Evolutionary conservation across 2,329 filamentous ascomycete genomes (phyloP).

Genomic region (Aspergillus japonicus): DNA sequence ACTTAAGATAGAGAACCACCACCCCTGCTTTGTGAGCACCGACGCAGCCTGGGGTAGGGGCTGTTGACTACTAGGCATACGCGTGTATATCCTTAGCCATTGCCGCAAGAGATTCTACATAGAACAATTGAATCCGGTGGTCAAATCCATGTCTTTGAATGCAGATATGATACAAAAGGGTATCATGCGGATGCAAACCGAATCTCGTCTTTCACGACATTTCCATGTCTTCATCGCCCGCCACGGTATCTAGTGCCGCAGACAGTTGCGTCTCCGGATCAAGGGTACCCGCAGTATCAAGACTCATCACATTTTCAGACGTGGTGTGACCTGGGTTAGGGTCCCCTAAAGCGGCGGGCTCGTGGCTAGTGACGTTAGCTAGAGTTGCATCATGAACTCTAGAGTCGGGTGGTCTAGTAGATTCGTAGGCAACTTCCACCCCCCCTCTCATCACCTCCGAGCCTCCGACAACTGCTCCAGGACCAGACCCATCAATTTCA

Average conservation of each 20-base stretch:
- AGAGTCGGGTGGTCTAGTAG: constrained; percentile 16
- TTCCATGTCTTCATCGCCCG: constrained; percentile 31
- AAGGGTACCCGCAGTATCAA: constrained; percentile 25
- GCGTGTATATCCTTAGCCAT: not conserved
- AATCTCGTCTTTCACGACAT: constrained; percentile 23
- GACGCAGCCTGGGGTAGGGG: too few species aligned
- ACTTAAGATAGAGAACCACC: too few species aligned
- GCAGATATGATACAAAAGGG: not conserved
- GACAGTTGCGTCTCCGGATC: constrained; percentile 15
- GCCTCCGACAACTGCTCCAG: constrained; percentile 30
- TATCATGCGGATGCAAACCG: not conserved
- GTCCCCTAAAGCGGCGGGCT: constrained; percentile 14
- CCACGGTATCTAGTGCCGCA: constrained; percentile 15
- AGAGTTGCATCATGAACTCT: constrained; percentile 1
- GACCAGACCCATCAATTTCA: constrained; percentile 24
- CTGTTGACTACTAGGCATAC: too few species aligned
- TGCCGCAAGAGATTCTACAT: not conserved
- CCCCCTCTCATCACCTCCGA: constrained; percentile 34
- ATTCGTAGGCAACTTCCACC: constrained; percentile 32
- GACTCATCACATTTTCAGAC: constrained; percentile 26
- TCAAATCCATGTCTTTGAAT: not conserved
- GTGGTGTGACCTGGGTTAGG: constrained; percentile 15
- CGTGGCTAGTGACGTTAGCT: constrained; percentile 23
- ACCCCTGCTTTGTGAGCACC: too few species aligned
- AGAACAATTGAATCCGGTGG: not conserved